Evolutionary conservation across 2,329 filamentous ascomycete genomes (phyloP).

Genomic region (Sphaerostilbella broomeana): DNA sequence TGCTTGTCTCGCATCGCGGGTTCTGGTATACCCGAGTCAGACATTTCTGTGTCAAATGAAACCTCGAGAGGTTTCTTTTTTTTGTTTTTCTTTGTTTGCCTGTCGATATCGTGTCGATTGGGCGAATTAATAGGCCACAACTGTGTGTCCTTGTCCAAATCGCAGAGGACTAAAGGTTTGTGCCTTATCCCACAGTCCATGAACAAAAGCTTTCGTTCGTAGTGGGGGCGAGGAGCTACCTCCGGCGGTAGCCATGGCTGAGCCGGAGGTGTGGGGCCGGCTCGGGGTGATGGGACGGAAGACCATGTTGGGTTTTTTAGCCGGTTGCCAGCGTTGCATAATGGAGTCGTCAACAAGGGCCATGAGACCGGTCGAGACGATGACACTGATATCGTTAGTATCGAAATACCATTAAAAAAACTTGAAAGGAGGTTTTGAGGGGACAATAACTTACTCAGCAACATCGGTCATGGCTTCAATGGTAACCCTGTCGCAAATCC

Average conservation of each 20-base stretch:
- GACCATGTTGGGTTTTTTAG: constrained; percentile 31
- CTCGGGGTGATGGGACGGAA: constrained; percentile 8
- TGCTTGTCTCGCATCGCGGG: constrained; percentile 2
- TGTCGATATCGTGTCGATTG: constrained; percentile 2
- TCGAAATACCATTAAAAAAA: neutral
- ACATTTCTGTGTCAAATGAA: neutral
- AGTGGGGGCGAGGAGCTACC: neutral
- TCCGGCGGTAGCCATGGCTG: neutral
- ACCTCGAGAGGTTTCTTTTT: neutral
- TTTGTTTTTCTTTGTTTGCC: constrained; percentile 1
- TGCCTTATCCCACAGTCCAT: constrained; percentile 31
- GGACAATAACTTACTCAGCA: constrained; percentile 61
- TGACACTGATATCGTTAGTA: constrained; percentile 51
- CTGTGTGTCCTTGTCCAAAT: constrained; percentile 11
- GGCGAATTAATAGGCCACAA: constrained; percentile 11
- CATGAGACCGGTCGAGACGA: constrained; percentile 84
- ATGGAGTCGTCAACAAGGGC: constrained; percentile 89
- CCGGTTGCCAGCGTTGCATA: constrained; percentile 61
- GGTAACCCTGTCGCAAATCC: constrained; percentile 71
- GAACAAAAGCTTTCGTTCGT: constrained; percentile 9
- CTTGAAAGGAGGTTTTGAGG: neutral
- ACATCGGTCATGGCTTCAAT: constrained; percentile 68
- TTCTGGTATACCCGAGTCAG: too few species aligned
- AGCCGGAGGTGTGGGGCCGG: constrained; percentile 5
- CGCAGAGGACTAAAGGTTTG: constrained; percentile 9